phyloP scores from a whole-genome alignment of 495 filamentous ascomycete genomes.

The Paragyromitra xinjiangensis region DNA sequence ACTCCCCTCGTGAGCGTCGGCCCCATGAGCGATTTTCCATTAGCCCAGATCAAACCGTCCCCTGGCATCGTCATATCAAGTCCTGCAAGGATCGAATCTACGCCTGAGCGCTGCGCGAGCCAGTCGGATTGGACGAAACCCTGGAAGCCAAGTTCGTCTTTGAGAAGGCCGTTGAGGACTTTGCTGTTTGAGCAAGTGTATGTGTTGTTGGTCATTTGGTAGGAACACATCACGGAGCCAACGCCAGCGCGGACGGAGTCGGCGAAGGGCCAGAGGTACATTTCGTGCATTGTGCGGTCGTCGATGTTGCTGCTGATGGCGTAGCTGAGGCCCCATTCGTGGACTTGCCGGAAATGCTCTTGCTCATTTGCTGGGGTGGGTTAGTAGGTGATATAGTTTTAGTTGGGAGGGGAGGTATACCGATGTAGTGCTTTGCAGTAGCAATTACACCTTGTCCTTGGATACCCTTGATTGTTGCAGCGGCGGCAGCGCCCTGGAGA shows the following conservation, averaged over 20 bases:
- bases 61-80: slow-evolving; percentile 98
- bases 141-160: slow-evolving; percentile 94
- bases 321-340: slow-evolving; percentile 61
- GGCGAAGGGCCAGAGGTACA: slow-evolving; percentile 91
- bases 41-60: slow-evolving; percentile 78
- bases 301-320: slow-evolving; percentile 64
- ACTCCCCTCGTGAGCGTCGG: slow-evolving; percentile 76
- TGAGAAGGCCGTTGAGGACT: slow-evolving; percentile 88
- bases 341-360: slow-evolving; percentile 68
- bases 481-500: slow-evolving; percentile 71
- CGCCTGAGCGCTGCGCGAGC: slow-evolving; percentile 86
- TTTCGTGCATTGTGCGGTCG: slow-evolving; percentile 79
- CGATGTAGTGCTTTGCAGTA: slow-evolving; percentile 76
- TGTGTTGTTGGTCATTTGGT: slow-evolving; percentile 75
- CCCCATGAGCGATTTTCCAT: slow-evolving; percentile 85
- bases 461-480: slow-evolving; percentile 73
- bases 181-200: slow-evolving; percentile 94
- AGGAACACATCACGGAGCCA: slow-evolving; percentile 75
- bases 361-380: slow-evolving; percentile 75
- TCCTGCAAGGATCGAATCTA: slow-evolving; percentile 80
- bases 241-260: slow-evolving; percentile 89
- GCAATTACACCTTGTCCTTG: slow-evolving; percentile 78
- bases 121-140: slow-evolving; percentile 94
- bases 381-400: slow-evolving; percentile 71
- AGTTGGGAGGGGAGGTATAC: slow-evolving; percentile 76